Percentiles rank a stretch among this genome's conserved stretches.
These are phyloP conservation scores for Blepharisma japonicum DNA, from an alignment of 73 alveolate species.

Conservation along the genomic window DNA sequence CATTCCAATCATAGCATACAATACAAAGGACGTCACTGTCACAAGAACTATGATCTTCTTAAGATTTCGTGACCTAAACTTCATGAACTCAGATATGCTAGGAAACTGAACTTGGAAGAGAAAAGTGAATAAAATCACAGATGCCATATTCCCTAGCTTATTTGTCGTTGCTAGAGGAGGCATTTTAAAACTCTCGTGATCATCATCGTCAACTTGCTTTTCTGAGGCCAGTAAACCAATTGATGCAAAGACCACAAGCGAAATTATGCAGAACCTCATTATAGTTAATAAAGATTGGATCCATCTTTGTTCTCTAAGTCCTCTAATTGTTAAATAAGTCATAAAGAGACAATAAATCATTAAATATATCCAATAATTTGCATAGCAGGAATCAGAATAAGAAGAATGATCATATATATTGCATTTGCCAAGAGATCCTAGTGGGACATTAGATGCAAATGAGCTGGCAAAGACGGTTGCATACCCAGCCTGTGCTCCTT, in stretches of 20 bases:
- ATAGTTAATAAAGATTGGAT: not conserved
- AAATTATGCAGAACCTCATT: constrained; percentile 14
- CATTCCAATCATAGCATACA: not conserved
- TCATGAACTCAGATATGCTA: constrained; percentile 10
- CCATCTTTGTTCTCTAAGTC: constrained; percentile 23
- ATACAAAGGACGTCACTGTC: not conserved
- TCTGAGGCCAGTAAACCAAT: not conserved
- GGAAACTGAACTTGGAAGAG: constrained; percentile 16
- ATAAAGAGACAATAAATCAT: not conserved
- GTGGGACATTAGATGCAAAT: constrained; percentile 8
- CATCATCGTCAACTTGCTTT: not conserved
- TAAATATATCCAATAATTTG: constrained; percentile 9
- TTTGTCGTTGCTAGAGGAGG: not conserved
- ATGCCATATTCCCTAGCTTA: not conserved
- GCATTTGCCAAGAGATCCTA: constrained; percentile 4
- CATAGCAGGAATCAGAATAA: not conserved
- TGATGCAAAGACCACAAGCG: not conserved
- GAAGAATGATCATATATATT: constrained; percentile 5
- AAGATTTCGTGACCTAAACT: not conserved
- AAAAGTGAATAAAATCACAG: constrained; percentile 3
- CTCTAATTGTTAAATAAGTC: constrained; percentile 14
- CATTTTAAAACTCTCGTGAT: constrained; percentile 15
- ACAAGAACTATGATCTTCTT: constrained; percentile 4
- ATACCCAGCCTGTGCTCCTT: constrained; percentile 14
- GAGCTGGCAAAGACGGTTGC: constrained; percentile 3